A percentile compares a stretch with the other conserved stretches of the same genome.
phyloP scores from a whole-genome alignment of 1,284 basidiomycete genomes.

The Rhodotorula mucilaginosa region DNA sequence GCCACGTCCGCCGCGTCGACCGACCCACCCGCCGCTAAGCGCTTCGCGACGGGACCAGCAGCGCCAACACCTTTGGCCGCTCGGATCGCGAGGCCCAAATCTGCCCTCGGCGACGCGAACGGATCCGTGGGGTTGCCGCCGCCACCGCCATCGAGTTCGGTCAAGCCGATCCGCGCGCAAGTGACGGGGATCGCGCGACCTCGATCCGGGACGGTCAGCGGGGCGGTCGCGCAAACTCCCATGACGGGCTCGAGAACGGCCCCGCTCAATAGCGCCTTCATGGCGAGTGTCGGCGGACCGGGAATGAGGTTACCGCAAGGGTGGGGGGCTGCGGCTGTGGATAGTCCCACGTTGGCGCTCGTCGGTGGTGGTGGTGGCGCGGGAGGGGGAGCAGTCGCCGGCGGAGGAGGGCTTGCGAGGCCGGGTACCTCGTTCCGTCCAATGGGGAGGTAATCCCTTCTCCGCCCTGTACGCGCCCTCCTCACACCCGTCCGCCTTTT shows the following conservation, averaged over 20 bases:
- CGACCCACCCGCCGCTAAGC: constrained; percentile 23
- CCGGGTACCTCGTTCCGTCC: not conserved
- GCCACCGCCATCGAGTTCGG: not conserved
- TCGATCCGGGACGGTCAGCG: not conserved
- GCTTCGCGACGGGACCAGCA: not conserved
- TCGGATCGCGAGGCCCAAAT: not conserved
- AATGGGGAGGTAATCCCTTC: no score
- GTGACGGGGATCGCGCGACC: constrained; percentile 1
- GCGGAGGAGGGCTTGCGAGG: no score
- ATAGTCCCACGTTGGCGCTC: not conserved
- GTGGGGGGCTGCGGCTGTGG: constrained; percentile 15
- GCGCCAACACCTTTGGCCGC: not conserved
- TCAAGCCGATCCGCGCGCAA: constrained; percentile 9
- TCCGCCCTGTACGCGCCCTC: no score
- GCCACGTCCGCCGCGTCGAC: not conserved
- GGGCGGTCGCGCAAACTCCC: not conserved
- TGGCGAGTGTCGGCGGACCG: not conserved
- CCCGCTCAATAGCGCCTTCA: not conserved
- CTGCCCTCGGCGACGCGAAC: constrained; percentile 6
- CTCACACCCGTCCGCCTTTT: no score
- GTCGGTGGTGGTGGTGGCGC: not conserved
- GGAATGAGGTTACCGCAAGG: constrained; percentile 34
- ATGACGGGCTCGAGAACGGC: not conserved
- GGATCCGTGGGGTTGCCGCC: no score
- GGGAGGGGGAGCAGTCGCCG: not conserved